Evolutionary conservation across 768 basidiomycete species (phyloP), one percentile per base, ranked within the genome.

Genomic region (Tulasnella sp.): DNA sequence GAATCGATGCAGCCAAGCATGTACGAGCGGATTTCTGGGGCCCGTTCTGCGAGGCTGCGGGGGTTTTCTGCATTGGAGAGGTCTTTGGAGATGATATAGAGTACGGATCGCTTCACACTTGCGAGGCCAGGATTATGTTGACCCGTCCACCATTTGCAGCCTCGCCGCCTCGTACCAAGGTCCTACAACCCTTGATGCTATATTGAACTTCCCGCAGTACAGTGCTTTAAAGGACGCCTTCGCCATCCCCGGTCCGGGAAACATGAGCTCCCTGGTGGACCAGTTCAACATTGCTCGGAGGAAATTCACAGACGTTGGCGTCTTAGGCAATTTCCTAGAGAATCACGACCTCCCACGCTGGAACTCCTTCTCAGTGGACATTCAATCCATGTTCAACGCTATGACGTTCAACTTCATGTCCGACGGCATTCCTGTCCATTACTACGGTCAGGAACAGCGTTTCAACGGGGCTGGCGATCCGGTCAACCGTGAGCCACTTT

Each of bases 61-160:
- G 92, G 18, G 93, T 96, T 14, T 96, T 93, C 86, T 96, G 93
- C 83, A 92, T 96, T 78, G 96, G 96, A 58, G 95, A 96, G 86
- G 93, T 96, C 73, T 89, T 90, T 80, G 89, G 89, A 72, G 84
- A 87, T 76, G 87, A 91, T 76, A 85, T 91, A 73, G 85, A 46
- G 80, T 81, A 78, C 37, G 81, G 46, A 46, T 46, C 46, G 46
- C 46, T 46, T 64, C 31, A 40, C 20, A 31, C 16, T 28, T 34
- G 24, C 28, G 42, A 73, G 72, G 34, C 14, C 72, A 40, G 31
- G 31, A 46, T 58, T 3, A 37, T 24, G 50, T n/a, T 77, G 22
- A 77, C 37, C 11, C 4, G 7, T 14, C 22, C 3, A 22, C 46
- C 14, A 8, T 22, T 81, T 48, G n/a, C 81, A 93, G 92, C 46